phyloP scores from a whole-genome alignment of 2,329 filamentous ascomycete species.

The Colletotrichum sp. region DNA sequence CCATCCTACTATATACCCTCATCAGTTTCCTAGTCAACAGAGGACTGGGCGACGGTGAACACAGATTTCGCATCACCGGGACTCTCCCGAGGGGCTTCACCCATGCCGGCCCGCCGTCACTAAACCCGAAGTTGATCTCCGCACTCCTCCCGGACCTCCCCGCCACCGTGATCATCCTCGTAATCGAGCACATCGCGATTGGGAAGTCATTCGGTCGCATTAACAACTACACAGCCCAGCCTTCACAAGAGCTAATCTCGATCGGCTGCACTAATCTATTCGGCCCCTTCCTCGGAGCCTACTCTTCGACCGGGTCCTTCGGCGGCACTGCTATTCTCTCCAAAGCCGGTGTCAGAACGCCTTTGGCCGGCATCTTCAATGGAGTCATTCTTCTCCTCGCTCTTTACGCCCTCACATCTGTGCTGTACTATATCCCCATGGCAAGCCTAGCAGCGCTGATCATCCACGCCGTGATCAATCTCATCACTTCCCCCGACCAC shows the following conservation, averaged over 20 bases:
- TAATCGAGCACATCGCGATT: constrained; percentile 86
- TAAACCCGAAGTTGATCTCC: constrained; percentile 61
- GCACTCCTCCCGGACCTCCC: constrained; percentile 68
- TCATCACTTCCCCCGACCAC: constrained; percentile 75
- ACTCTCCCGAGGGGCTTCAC: constrained; percentile 59
- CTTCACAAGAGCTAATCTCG: constrained; percentile 80
- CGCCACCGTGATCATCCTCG: constrained; percentile 75
- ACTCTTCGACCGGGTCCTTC: constrained; percentile 51
- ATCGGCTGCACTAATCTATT: constrained; percentile 79
- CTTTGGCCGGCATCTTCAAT: constrained; percentile 79
- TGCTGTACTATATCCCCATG: constrained; percentile 83
- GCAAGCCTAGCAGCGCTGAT: constrained; percentile 78
- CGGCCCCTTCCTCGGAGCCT: constrained; percentile 73
- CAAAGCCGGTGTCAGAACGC: constrained; percentile 81
- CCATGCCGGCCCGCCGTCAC: constrained; percentile 62
- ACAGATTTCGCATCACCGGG: constrained; percentile 68
- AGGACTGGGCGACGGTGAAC: constrained; percentile 48
- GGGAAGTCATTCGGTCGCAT: constrained; percentile 82
- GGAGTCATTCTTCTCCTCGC: constrained; percentile 77
- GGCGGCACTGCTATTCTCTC: constrained; percentile 81
- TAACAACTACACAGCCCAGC: constrained; percentile 79
- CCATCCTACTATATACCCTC: constrained; percentile 77
- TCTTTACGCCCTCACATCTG: constrained; percentile 76
- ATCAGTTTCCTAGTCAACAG: constrained; percentile 74
- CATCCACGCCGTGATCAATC: constrained; percentile 81